These are phyloP conservation scores for Pythium aquatile DNA, from an alignment of 352 stramenopile genomes.

Conservation along the genomic window DNA sequence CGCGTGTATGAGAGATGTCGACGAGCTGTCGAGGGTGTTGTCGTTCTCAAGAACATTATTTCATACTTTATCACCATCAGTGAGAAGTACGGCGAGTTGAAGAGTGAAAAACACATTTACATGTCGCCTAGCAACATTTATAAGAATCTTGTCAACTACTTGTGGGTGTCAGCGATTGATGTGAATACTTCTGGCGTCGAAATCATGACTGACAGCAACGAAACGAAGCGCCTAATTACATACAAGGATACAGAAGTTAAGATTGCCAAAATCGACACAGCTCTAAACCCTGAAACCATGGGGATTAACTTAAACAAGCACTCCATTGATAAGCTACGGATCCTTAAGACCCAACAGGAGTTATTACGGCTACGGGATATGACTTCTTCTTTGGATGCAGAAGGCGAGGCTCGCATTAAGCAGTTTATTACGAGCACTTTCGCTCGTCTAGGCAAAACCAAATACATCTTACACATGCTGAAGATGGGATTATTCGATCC, in stretches of 20 bases:
- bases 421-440: background rate
- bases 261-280: background rate
- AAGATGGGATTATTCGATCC: background rate
- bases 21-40: background rate
- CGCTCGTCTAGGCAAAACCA: background rate
- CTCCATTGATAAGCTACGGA: conserved; percentile 3
- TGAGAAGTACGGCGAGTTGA: background rate
- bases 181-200: background rate
- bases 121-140: background rate
- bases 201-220: background rate
- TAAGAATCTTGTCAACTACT: conserved; percentile 3
- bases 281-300: background rate
- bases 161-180: background rate
- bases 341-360: background rate
- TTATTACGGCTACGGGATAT: background rate
- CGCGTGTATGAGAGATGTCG: background rate
- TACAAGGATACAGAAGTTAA: background rate
- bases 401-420: too few relatives aligned
- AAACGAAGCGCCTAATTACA: background rate
- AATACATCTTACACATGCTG: background rate
- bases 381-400: too few relatives aligned
- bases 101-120: background rate
- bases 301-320: conserved; percentile 1
- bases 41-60: conserved; percentile 6
- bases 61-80: conserved; percentile 2